phyloP scores from a whole-genome alignment of 495 filamentous ascomycete species.

The Lepidopterella palustris region DNA sequence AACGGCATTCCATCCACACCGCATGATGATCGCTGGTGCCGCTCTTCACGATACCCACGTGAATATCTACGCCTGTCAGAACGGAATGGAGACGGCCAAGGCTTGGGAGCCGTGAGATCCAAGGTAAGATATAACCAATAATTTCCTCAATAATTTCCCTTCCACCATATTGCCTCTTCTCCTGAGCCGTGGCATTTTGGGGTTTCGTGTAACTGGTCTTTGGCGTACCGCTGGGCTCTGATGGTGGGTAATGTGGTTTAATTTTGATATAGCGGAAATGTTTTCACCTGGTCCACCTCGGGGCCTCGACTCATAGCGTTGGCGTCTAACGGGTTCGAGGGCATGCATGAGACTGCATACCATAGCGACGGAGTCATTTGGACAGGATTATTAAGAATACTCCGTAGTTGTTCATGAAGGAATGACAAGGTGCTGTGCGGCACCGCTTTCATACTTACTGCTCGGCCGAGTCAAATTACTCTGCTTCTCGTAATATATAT shows the following conservation, averaged over 20 bases:
- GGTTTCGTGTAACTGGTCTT: neutral
- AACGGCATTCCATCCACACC: conserved; percentile 92
- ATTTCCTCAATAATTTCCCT: no score
- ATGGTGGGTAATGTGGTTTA: neutral
- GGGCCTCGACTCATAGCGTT: neutral
- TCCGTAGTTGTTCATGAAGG: neutral
- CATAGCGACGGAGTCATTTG: neutral
- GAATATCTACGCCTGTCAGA: conserved; percentile 61
- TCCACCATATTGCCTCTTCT: no score
- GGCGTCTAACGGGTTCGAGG: neutral
- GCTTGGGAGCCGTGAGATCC: neutral
- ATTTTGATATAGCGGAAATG: neutral
- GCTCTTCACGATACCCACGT: conserved; percentile 66
- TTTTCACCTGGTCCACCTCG: neutral
- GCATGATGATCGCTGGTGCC: conserved; percentile 81
- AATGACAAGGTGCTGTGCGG: neutral
- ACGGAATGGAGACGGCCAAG: conserved; percentile 17
- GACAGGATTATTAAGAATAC: neutral
- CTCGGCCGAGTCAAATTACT: no score
- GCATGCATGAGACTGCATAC: neutral
- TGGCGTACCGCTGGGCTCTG: neutral
- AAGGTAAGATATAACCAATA: neutral
- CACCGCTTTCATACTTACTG: no score
- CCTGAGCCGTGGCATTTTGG: no score
- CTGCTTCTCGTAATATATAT: no score